Conservation (phyloP, 1,284 basidiomycete species). For the Ceratobasidium sp. region DNA sequence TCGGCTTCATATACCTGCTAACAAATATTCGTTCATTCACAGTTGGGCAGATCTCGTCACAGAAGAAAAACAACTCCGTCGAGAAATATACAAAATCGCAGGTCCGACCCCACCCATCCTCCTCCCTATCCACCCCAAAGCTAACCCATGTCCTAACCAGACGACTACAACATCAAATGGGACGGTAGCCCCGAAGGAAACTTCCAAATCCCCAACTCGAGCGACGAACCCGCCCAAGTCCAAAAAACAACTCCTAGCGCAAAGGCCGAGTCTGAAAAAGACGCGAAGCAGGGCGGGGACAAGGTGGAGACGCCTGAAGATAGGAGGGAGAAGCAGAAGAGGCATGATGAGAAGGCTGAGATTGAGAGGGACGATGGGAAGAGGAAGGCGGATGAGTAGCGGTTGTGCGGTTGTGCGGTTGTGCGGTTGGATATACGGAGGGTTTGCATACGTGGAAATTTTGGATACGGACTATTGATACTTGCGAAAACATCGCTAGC, state of each 20-base stretch:
- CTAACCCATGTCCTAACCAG: not conserved
- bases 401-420: no score
- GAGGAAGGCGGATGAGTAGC: not conserved
- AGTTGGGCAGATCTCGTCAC: conserved; percentile 68
- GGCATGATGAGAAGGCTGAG: conserved; percentile 33
- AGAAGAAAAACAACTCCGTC: conserved; percentile 66
- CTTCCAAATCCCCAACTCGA: conserved; percentile 33
- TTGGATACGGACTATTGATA: no score
- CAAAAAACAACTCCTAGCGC: conserved; percentile 15
- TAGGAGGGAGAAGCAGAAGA: conserved; percentile 34
- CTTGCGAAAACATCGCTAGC: no score
- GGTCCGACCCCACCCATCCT: conserved; percentile 44
- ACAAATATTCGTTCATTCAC: not conserved
- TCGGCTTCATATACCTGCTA: no score
- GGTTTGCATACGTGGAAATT: no score
- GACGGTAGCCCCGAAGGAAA: conserved; percentile 53
- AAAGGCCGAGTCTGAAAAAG: not conserved
- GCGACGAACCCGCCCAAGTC: conserved; percentile 45
- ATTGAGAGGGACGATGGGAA: conserved; percentile 22
- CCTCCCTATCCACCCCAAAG: conserved; percentile 48
- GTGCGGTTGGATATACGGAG: no score
- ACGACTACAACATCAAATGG: conserved; percentile 69
- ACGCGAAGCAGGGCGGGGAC: not conserved
- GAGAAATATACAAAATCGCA: conserved; percentile 71
- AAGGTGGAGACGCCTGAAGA: conserved; percentile 42